These are phyloP conservation scores for Fraxinus platypoda DNA, from an alignment of 305 asterid species.

Conservation along the genomic window DNA sequence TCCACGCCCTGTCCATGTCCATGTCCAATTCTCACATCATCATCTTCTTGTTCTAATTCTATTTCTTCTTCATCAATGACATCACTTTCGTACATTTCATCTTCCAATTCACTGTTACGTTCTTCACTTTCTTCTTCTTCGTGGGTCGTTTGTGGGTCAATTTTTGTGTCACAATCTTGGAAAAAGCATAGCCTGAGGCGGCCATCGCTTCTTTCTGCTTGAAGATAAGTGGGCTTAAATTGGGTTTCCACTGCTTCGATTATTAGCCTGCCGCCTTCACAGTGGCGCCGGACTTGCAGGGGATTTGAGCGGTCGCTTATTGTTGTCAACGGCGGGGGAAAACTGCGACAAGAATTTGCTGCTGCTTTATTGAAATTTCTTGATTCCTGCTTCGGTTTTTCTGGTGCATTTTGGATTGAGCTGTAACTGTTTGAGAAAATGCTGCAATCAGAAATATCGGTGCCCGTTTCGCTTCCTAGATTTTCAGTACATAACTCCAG, in stretches of 20 bases:
- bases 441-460: slow-evolving; percentile 25
- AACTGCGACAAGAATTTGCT: slow-evolving; percentile 12
- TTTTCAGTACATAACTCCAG: slow-evolving; percentile 69
- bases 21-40: neutral
- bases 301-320: slow-evolving; percentile 51
- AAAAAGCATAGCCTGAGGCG: slow-evolving; percentile 50
- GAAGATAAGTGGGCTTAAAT: slow-evolving; percentile 38
- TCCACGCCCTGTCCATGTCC: slow-evolving; percentile 13
- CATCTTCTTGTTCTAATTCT: neutral
- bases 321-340: slow-evolving; percentile 79
- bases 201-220: slow-evolving; percentile 68
- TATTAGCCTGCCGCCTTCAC: slow-evolving; percentile 60
- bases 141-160: neutral
- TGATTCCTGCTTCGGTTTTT: neutral
- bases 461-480: slow-evolving; percentile 68
- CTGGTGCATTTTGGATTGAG: neutral
- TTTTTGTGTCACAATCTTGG: slow-evolving; percentile 11
- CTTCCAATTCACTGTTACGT: slow-evolving; percentile 13
- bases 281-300: slow-evolving; percentile 46
- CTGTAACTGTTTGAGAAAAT: neutral
- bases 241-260: slow-evolving; percentile 63
- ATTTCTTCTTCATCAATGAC: slow-evolving; percentile 21
- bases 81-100: neutral
- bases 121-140: slow-evolving; percentile 4
- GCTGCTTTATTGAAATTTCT: neutral